Conservation (phyloP, 257 asterid species). For the Solanum piurae region DNA sequence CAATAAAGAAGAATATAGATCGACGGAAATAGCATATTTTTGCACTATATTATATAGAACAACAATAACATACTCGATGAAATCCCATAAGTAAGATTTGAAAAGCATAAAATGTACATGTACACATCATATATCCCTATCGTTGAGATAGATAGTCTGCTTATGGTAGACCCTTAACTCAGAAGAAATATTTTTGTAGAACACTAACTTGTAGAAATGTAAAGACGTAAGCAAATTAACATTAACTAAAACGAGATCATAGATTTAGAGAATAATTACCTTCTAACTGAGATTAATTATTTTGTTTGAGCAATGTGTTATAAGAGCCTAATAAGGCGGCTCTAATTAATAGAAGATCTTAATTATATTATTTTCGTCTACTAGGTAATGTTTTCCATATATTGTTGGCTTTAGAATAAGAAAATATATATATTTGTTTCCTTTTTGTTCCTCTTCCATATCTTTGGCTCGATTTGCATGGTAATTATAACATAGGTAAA, state of each 20-base stretch:
- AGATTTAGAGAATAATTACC: background rate
- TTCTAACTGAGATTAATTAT: background rate
- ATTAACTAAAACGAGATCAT: background rate
- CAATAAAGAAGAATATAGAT: background rate
- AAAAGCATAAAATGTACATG: fast-evolving
- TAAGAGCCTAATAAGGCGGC: background rate
- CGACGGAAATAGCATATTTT: background rate
- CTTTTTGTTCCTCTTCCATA: background rate
- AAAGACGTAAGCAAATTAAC: background rate
- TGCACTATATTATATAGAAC: background rate
- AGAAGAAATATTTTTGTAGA: background rate
- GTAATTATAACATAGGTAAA: background rate
- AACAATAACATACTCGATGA: background rate
- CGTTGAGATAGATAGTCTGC: fast-evolving
- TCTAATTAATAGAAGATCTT: background rate
- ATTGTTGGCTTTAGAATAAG: background rate
- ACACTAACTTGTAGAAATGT: background rate
- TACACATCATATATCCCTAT: fast-evolving
- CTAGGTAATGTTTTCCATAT: background rate
- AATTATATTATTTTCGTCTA: background rate
- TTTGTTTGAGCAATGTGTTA: background rate
- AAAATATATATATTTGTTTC: background rate
- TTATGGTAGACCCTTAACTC: background rate
- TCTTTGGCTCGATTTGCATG: background rate
- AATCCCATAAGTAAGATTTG: fast-evolving